Evolutionary conservation across 2,329 filamentous ascomycete species (phyloP), one percentile per base, ranked within the genome.

Genomic region (Colletotrichum chrysophilum): DNA sequence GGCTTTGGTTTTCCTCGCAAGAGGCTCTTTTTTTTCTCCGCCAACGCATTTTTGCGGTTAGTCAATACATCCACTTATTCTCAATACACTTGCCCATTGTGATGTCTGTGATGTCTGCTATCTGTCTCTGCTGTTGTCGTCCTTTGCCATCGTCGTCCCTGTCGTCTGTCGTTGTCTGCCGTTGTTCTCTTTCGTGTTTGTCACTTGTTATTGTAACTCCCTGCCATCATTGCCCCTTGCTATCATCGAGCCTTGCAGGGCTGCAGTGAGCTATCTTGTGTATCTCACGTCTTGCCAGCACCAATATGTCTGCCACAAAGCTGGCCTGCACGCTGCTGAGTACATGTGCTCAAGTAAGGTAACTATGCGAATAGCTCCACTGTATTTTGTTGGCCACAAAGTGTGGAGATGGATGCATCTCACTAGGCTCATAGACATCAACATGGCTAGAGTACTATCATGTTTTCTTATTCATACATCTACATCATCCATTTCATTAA

Each of bases 401-500:
- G 34, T 36, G 13, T 36, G 34, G 34, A 14, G 34, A 16, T 16
- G 14, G 36, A 38, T 38, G 16, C 4, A 43, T 43, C 8, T 43
- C 36, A 43, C 16, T 18, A 18, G 36, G 36, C 16, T 43, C 2
- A 43, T 7, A 5, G 16, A 18, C 16, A 5, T 7, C 3, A n/a
- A n/a, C 18, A 48, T 12, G 9, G 5, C 9, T 3, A 12, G 8
- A n/a, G 5, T n/a, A 12, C 38, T n/a, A 48, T 61, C 14, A 30
- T 61, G 1, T 61, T 21, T 52, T 28, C 61, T 18, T 56, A 30
- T 43, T 36, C 13, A n/a, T 74, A 74, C 52, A 71, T 75, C 38
- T 62, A 75, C 38, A 32, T 75, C 72, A n/a, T 75, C 55, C 38
- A 21, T 12, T 13, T 75, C 72, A 21, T 72, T 66, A 72, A 62